These are phyloP conservation scores for Camellia japonica DNA, from an alignment of 148 eudicot species.

Conservation along the genomic window DNA sequence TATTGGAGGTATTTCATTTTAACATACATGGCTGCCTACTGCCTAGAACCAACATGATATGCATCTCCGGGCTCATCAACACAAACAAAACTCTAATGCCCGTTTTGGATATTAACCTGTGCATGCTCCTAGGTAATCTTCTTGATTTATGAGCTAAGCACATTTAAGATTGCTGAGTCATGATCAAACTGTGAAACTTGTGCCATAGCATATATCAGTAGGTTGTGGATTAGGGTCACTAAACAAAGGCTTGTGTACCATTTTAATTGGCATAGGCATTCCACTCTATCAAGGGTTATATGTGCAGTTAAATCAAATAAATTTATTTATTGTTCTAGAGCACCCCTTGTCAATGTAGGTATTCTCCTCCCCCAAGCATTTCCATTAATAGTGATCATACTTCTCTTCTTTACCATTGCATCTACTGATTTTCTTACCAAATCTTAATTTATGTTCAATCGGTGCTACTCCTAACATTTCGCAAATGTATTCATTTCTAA, in stretches of 20 bases:
- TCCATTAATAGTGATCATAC: no score
- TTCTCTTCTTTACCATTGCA: no score
- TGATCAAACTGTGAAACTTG: neutral
- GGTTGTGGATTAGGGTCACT: neutral
- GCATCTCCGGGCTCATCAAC: neutral
- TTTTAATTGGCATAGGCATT: neutral
- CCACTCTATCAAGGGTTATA: no score
- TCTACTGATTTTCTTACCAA: no score
- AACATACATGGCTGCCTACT: neutral
- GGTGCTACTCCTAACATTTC: no score
- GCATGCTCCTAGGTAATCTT: neutral
- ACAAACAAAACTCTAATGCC: neutral
- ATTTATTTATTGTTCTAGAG: no score
- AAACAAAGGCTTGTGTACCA: neutral
- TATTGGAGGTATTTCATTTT: slow-evolving; percentile 65
- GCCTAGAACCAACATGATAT: neutral
- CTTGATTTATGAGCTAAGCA: neutral
- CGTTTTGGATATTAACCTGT: neutral
- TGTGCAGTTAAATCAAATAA: no score
- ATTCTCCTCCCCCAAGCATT: no score
- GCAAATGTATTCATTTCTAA: no score
- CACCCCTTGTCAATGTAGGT: no score
- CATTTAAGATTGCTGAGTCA: neutral
- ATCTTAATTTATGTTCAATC: no score
- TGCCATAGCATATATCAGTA: neutral